Evolutionary conservation across 2,329 filamentous ascomycete species (phyloP).

Genomic region (Lecanicillium sp.): DNA sequence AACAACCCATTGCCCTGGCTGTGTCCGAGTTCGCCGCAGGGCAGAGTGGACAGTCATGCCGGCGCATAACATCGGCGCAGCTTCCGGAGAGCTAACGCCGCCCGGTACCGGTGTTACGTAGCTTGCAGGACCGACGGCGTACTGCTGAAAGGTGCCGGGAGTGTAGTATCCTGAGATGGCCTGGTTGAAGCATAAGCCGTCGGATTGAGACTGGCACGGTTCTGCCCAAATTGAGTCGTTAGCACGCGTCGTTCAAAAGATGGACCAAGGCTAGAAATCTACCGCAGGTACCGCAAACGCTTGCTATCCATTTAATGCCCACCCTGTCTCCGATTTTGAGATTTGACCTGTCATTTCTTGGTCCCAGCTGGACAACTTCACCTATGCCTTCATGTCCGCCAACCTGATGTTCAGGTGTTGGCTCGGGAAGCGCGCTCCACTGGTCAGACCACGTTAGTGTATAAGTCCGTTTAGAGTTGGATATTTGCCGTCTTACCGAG

Average conservation of each 20-base stretch:
- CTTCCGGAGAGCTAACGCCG: conserved; percentile 22
- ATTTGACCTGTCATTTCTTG: conserved; percentile 44
- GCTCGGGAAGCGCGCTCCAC: conserved; percentile 5
- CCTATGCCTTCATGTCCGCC: conserved; percentile 65
- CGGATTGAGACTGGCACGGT: conserved; percentile 6
- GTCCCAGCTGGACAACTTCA: conserved; percentile 56
- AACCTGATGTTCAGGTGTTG: conserved; percentile 20
- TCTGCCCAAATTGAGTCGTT: neutral
- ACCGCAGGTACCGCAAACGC: conserved; percentile 44
- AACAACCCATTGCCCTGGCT: conserved; percentile 62
- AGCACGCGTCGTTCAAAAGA: neutral
- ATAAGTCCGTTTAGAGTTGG: no score
- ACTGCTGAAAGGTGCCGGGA: conserved; percentile 18
- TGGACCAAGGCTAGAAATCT: neutral
- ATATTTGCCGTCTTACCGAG: no score
- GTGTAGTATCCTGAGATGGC: conserved; percentile 18
- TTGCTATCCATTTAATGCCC: conserved; percentile 61
- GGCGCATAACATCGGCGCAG: conserved; percentile 57
- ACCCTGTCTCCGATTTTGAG: conserved; percentile 61
- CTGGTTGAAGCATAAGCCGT: conserved; percentile 16
- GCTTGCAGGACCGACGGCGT: conserved; percentile 12
- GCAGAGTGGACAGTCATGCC: conserved; percentile 64
- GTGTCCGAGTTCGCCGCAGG: conserved; percentile 58
- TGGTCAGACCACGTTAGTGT: no score
- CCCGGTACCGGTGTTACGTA: conserved; percentile 39